A percentile compares a stretch with the other conserved stretches of the same genome.
These are phyloP conservation scores for Microascus cirrosus DNA, from an alignment of 2,329 filamentous ascomycete species.

Conservation along the genomic window DNA sequence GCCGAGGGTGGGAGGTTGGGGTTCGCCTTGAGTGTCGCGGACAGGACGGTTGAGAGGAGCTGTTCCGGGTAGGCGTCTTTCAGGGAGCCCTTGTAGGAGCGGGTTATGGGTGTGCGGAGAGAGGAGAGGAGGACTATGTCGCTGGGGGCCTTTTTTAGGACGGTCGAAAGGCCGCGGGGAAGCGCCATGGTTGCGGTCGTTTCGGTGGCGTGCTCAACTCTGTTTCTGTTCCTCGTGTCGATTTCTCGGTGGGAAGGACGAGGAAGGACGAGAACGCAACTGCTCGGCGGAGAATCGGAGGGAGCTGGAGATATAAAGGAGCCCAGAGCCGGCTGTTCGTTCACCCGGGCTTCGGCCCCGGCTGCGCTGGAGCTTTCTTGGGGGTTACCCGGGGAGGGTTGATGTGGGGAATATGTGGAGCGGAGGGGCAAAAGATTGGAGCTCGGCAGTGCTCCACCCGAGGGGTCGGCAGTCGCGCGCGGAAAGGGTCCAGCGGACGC, in stretches of 20 bases:
- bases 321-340: neutral
- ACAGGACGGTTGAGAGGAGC: conserved; percentile 56
- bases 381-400: too few relatives aligned
- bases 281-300: neutral
- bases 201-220: neutral
- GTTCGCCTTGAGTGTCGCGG: conserved; percentile 39
- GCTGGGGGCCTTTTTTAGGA: conserved; percentile 67
- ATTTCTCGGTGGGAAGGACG: too few relatives aligned
- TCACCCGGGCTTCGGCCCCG: neutral
- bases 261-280: neutral
- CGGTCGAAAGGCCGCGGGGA: conserved; percentile 58
- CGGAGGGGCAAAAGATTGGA: too few relatives aligned
- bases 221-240: neutral
- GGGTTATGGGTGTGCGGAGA: conserved; percentile 78
- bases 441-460: too few relatives aligned
- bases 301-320: neutral
- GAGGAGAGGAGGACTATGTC: conserved; percentile 85
- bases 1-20: conserved; percentile 58
- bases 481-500: too few relatives aligned
- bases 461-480: too few relatives aligned
- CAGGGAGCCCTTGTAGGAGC: conserved; percentile 71
- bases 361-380: neutral
- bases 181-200: conserved; percentile 29
- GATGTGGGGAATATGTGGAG: too few relatives aligned
- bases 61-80: conserved; percentile 88